phyloP scores from a whole-genome alignment of 192 early-diverging fungal species.

The Martensiomyces pterosporus region DNA sequence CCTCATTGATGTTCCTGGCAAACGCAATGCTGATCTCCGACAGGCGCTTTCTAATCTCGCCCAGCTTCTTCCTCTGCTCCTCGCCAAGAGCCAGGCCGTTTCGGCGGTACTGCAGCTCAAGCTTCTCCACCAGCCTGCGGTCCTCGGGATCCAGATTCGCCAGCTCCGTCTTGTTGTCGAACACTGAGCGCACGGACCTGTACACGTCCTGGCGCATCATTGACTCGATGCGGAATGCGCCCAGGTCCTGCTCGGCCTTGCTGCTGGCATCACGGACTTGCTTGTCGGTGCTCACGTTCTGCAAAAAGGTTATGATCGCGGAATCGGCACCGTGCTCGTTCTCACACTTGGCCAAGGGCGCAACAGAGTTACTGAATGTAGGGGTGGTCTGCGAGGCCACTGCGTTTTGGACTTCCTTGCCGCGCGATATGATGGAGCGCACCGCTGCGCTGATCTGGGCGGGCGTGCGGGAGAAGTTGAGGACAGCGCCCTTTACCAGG shows the following conservation, averaged over 20 bases:
- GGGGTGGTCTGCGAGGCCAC: slow-evolving; percentile 21
- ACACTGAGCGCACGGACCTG: slow-evolving; percentile 40
- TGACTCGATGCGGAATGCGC: slow-evolving; percentile 59
- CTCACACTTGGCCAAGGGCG: slow-evolving; percentile 26
- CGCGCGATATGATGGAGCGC: slow-evolving; percentile 7
- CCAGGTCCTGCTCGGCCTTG: slow-evolving; percentile 55
- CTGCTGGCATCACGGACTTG: slow-evolving; percentile 62
- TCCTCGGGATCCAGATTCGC: slow-evolving; percentile 53
- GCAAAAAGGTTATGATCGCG: slow-evolving; percentile 22
- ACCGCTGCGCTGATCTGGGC: slow-evolving; percentile 4
- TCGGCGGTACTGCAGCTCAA: slow-evolving; percentile 59
- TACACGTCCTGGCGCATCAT: slow-evolving; percentile 61
- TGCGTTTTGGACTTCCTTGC: slow-evolving; percentile 20
- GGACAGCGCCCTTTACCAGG: slow-evolving; percentile 10
- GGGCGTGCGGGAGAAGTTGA: slow-evolving; percentile 9
- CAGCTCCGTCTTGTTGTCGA: slow-evolving; percentile 32
- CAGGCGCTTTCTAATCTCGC: slow-evolving; percentile 57
- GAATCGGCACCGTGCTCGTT: slow-evolving; percentile 21
- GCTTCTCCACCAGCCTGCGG: slow-evolving; percentile 58
- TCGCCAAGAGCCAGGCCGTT: slow-evolving; percentile 65
- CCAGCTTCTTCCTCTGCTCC: slow-evolving; percentile 56
- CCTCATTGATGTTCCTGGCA: slow-evolving; percentile 63
- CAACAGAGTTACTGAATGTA: slow-evolving; percentile 37
- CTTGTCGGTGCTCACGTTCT: slow-evolving; percentile 52
- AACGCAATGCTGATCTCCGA: slow-evolving; percentile 65